These are phyloP conservation scores for Cutaneotrichosporon cavernicola DNA, from an alignment of 1,284 basidiomycete species.

Conservation along the genomic window DNA sequence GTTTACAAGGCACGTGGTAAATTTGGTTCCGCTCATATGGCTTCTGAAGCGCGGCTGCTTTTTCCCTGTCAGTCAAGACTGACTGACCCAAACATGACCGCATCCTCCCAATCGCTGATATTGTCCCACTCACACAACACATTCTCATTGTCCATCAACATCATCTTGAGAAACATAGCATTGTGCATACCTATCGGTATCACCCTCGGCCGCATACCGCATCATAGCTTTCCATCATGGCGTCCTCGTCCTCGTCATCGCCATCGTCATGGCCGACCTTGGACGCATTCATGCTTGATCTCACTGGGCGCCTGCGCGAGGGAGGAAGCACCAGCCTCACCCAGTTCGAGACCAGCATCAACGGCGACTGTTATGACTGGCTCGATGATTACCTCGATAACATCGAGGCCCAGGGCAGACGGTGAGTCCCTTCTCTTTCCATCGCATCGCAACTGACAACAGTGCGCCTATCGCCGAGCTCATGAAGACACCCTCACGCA, in stretches of 20 bases:
- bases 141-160: slow-evolving; percentile 1
- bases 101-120: background rate
- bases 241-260: background rate
- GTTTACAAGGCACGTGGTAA: slow-evolving; percentile 9
- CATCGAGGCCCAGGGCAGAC: slow-evolving; percentile 30
- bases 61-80: background rate
- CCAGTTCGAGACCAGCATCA: slow-evolving; percentile 43
- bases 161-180: background rate
- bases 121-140: background rate
- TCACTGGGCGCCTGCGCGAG: slow-evolving; percentile 34
- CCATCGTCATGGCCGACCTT: slow-evolving; percentile 25
- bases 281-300: slow-evolving; percentile 38
- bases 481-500: slow-evolving; percentile 52
- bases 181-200: slow-evolving; percentile 1
- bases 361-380: slow-evolving; percentile 49
- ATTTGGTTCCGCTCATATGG: slow-evolving; percentile 18
- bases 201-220: background rate
- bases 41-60: background rate
- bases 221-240: slow-evolving; percentile 6
- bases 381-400: slow-evolving; percentile 49
- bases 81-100: slow-evolving; percentile 5
- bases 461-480: slow-evolving; percentile 48
- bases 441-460: background rate
- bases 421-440: slow-evolving; percentile 20
- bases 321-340: slow-evolving; percentile 37